Base-by-base conservation (phyloP, 352 stramenopile genomes). In the Phytophthora nicotianae region DNA sequence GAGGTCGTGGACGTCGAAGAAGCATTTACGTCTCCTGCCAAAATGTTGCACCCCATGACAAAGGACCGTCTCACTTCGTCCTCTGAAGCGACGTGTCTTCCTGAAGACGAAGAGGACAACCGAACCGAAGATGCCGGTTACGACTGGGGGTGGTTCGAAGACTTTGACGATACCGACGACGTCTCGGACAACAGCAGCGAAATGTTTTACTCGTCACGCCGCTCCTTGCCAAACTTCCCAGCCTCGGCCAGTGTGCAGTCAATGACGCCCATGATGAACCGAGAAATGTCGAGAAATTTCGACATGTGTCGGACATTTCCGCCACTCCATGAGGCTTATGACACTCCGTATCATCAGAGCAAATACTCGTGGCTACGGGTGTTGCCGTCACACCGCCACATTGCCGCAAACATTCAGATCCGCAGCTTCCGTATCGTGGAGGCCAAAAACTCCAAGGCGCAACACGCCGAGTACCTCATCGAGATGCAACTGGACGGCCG, bases 61-160 rank as follows among this genome's bases (percentile, higher is more conserved):
- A 90, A 90, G 55, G 81, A 90, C 56, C 66, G 53, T 2, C 58
- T 83, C 21, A 69, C 66, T 19, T 77, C 70, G 21, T 73, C 70
- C 3, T 83, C 78, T 3, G 76, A 86, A 41, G 65, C 70, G 4
- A 76, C 77, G 4, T 82, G 70, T 17, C 56, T 73, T 1, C 79
- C 77, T 0, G 68, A 72, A 6, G 73, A 88, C 38, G 73, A 88
- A 4, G 68, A 82, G 14, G 42, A 74, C 24, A 67, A 51, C 33
- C 45, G 71, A 29, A 67, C 58, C 3, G 57, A 68, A 8, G 58
- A 67, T 32, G 62, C 60, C 14, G 52, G 69, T 49, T 87, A 81
- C 43, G 86, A 86, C 41, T 94, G 86, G 86, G 84, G 84, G 27
- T 93, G 84, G 84, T 93, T 93, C 45, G 79, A 93, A 63, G 80